A percentile compares a stretch with the other conserved stretches of the same genome.
These are phyloP conservation scores for Westerdykella ornata DNA, from an alignment of 2,329 filamentous ascomycete species.

Conservation along the genomic window DNA sequence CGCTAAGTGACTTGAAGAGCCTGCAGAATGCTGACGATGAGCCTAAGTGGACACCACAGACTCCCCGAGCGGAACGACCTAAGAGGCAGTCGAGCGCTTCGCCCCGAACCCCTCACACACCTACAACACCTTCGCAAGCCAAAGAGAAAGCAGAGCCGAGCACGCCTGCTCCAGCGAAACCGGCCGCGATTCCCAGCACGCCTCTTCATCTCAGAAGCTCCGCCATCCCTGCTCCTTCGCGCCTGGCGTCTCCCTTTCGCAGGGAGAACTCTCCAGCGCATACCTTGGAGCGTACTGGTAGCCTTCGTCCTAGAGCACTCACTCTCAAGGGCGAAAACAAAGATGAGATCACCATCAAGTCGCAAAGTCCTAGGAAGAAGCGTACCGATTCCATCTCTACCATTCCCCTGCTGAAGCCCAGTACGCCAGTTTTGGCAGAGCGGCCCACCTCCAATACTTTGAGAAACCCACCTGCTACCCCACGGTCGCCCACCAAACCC, in stretches of 20 bases:
- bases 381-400: conserved; percentile 42
- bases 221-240: conserved; percentile 35
- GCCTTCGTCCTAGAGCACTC: conserved; percentile 20
- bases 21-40: conserved; percentile 53
- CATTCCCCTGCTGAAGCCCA: conserved; percentile 47
- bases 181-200: conserved; percentile 9
- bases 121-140: neutral
- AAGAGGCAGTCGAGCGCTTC: conserved; percentile 22
- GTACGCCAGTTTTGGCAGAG: conserved; percentile 46
- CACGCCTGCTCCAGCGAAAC: conserved; percentile 27
- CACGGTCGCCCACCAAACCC: conserved; percentile 26
- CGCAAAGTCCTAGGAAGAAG: conserved; percentile 40
- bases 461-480: conserved; percentile 51
- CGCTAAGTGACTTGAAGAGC: conserved; percentile 74
- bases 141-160: neutral
- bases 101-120: conserved; percentile 25
- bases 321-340: conserved; percentile 14
- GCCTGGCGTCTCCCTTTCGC: conserved; percentile 41
- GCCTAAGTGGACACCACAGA: conserved; percentile 36
- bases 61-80: conserved; percentile 25
- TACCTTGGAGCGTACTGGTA: conserved; percentile 17
- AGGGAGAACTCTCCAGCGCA: conserved; percentile 40
- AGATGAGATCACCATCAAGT: conserved; percentile 36
- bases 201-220: conserved; percentile 10
- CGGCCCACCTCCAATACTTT: conserved; percentile 46